Evolutionary conservation across 2,329 filamentous ascomycete species (phyloP), one percentile per base, ranked within the genome.

Genomic region (Trichoderma atroviride): DNA sequence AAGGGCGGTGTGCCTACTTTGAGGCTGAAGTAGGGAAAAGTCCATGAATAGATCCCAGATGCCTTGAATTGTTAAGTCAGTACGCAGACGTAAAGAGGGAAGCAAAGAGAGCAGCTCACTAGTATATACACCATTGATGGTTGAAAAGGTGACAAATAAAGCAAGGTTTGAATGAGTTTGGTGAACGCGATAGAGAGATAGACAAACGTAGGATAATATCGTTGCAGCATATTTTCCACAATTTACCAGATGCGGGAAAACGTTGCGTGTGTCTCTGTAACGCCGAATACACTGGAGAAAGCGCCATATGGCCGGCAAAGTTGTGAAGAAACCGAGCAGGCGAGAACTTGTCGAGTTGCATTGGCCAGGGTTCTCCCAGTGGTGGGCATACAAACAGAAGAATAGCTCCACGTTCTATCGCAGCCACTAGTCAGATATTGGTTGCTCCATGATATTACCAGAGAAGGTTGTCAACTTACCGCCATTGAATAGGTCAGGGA

Each of bases 31-130:
- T n/a, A 97, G 85, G 70, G 92, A 96, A 86, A 96, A 98, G 79
- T 99, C 96, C 92, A 98, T 97, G 72, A 93, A 89, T 1, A 99
- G 82, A 77, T 99, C 96, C 96, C 96, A 99, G 53, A 97, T 86
- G 11, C 90, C 88, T 90, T 90, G 13, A 31, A 27, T 27, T 16
- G n/a, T 52, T 1, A 22, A 22, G 40, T 67, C 2, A 58, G 55
- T 22, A 58, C 3, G 16, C 19, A 33, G 2, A 22, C 1, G 40
- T 22, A 40, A 1, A 37, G 35, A 5, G 4, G 14, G n/a, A 50
- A 4, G 47, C 19, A 5, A 29, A 37, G 43, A n/a, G n/a, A 52
- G 16, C 1, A 5, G 83, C 88, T 82, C 82, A 90, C 89, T 93
- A 74, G 87, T 90, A 79, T 97, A 98, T 33, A 96, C 80, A 56